Conservation (phyloP, 2,329 filamentous ascomycete species). For the Cladophialophora psammophila region DNA sequence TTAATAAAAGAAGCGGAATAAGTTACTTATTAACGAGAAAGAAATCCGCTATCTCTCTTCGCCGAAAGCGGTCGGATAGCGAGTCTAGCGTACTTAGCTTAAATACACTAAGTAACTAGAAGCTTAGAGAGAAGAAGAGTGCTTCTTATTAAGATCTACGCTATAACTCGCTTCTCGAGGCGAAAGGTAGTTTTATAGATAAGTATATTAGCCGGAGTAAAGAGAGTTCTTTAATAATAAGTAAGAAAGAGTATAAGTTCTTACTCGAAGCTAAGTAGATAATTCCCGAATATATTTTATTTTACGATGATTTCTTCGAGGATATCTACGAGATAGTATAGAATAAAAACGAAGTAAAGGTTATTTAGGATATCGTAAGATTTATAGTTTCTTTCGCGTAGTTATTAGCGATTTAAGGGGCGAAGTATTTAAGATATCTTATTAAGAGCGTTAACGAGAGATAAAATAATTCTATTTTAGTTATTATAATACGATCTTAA, state of each 20-base stretch:
- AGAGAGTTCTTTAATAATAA: not conserved
- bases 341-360: not conserved
- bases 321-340: not conserved
- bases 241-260: not conserved
- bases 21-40: slow-evolving; percentile 45
- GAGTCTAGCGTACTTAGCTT: slow-evolving; percentile 31
- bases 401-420: not conserved
- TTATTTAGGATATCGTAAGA: not conserved
- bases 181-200: slow-evolving; percentile 37
- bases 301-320: not conserved
- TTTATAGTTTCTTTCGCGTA: not conserved
- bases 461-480: not conserved
- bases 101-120: slow-evolving; percentile 40
- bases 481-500: too few species aligned
- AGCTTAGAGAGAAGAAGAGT: slow-evolving; percentile 36
- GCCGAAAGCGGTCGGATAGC: slow-evolving; percentile 37
- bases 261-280: not conserved
- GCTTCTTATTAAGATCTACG: slow-evolving; percentile 32
- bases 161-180: slow-evolving; percentile 32
- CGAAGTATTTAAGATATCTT: not conserved
- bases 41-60: slow-evolving; percentile 36
- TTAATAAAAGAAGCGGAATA: slow-evolving; percentile 40
- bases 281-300: not conserved
- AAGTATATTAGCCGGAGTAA: not conserved
- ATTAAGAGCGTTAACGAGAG: not conserved